These are phyloP conservation scores for Tuber microsphaerosporum DNA, from an alignment of 495 filamentous ascomycete genomes.

Conservation along the genomic window DNA sequence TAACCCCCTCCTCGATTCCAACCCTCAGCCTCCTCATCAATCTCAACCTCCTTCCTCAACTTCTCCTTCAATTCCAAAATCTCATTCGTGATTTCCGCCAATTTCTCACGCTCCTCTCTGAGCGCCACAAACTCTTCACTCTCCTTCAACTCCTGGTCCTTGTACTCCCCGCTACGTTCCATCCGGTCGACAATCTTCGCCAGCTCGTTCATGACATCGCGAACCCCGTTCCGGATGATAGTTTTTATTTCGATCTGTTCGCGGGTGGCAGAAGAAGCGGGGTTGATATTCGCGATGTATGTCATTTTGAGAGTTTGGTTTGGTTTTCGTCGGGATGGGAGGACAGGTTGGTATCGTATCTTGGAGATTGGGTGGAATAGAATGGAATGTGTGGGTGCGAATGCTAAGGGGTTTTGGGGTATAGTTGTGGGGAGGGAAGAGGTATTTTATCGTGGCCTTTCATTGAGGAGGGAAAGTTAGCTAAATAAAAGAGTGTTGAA, in stretches of 20 bases:
- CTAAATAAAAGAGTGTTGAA: background rate
- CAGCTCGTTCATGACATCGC: background rate
- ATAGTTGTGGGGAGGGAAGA: background rate
- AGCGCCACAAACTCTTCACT: background rate
- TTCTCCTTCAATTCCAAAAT: background rate
- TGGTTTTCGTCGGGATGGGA: background rate
- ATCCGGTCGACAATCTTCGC: background rate
- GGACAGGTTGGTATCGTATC: background rate
- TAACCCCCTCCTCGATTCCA: background rate
- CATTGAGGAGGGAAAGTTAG: background rate
- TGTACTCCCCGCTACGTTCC: background rate
- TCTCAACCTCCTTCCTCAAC: background rate
- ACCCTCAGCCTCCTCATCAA: background rate
- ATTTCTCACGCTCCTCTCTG: background rate
- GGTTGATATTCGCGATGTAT: background rate
- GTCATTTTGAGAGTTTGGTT: background rate
- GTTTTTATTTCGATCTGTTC: background rate
- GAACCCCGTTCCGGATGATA: background rate
- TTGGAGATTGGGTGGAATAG: background rate
- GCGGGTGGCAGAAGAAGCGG: background rate
- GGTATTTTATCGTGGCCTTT: background rate
- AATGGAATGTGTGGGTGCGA: background rate
- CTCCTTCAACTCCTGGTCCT: background rate
- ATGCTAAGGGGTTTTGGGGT: background rate
- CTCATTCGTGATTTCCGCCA: background rate